phyloP scores from a whole-genome alignment of 148 eudicot species.

The Oxyria digyna region DNA sequence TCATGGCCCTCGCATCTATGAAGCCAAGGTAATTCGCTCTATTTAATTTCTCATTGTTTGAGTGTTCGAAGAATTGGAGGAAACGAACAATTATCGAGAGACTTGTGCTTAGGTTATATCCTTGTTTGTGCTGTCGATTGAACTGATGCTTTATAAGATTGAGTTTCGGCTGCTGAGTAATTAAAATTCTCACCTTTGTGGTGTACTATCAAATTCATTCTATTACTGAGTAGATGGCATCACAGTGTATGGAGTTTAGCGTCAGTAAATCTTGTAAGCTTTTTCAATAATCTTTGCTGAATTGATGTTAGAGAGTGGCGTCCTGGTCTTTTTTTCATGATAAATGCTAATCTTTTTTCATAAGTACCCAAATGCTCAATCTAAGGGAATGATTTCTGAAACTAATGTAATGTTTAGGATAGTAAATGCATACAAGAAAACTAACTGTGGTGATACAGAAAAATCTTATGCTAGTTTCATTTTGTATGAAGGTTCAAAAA shows the following conservation, averaged over 20 bases:
- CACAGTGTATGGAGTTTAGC: not conserved
- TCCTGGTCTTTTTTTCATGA: not conserved
- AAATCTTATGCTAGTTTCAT: not conserved
- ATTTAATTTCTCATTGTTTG: not conserved
- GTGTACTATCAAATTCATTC: not conserved
- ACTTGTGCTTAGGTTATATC: not conserved
- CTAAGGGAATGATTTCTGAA: not conserved
- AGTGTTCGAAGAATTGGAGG: not conserved
- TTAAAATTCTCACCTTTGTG: not conserved
- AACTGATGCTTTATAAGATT: not conserved
- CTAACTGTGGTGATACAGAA: not conserved
- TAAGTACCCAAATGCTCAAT: not conserved
- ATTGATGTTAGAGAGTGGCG: not conserved
- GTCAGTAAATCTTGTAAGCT: not conserved
- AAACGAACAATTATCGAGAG: not conserved
- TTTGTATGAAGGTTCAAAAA: conserved; percentile 61
- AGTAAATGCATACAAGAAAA: not conserved
- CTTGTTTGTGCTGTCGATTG: not conserved
- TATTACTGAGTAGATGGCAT: not conserved
- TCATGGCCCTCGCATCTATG: conserved; percentile 92
- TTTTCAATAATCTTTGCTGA: not conserved
- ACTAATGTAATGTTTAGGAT: not conserved
- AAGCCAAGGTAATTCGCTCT: conserved; percentile 62
- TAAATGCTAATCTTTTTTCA: not conserved
- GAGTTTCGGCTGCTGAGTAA: too few species aligned